Evolutionary conservation across 768 basidiomycete genomes (phyloP).

Genomic region (Gautieria morchelliformis): DNA sequence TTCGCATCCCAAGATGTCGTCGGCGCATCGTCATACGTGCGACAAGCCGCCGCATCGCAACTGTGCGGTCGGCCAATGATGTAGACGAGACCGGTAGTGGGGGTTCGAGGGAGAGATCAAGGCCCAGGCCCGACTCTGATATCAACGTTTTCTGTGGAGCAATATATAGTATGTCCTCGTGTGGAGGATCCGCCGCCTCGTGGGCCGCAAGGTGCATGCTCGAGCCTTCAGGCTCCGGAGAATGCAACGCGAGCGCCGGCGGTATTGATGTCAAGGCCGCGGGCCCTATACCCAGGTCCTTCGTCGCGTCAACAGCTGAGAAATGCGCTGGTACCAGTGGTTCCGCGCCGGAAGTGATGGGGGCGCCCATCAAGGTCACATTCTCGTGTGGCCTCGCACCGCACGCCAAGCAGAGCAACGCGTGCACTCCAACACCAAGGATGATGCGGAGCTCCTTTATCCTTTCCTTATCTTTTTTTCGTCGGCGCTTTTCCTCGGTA

Average conservation of each 20-base stretch:
- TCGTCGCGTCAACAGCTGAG: background rate
- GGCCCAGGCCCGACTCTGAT: background rate
- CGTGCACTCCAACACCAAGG: background rate
- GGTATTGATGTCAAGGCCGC: background rate
- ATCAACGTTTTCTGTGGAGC: background rate
- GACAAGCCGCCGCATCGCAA: background rate
- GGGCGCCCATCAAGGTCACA: background rate
- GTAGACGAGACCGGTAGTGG: background rate
- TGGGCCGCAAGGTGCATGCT: too few species aligned
- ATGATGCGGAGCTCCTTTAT: background rate
- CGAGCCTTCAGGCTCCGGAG: background rate
- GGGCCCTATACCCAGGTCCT: conserved; percentile 4
- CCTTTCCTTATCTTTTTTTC: background rate
- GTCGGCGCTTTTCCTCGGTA: background rate
- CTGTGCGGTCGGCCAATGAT: background rate
- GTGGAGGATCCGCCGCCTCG: too few species aligned
- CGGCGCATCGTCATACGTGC: conserved; percentile 1
- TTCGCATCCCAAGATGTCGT: background rate
- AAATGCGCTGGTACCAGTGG: background rate
- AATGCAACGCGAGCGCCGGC: background rate
- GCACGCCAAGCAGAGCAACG: background rate
- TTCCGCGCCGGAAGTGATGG: background rate
- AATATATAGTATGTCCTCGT: background rate
- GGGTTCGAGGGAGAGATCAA: background rate
- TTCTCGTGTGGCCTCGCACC: too few species aligned